Base-by-base conservation (phyloP, 2,329 filamentous ascomycete species). In the Nemania sp. region DNA sequence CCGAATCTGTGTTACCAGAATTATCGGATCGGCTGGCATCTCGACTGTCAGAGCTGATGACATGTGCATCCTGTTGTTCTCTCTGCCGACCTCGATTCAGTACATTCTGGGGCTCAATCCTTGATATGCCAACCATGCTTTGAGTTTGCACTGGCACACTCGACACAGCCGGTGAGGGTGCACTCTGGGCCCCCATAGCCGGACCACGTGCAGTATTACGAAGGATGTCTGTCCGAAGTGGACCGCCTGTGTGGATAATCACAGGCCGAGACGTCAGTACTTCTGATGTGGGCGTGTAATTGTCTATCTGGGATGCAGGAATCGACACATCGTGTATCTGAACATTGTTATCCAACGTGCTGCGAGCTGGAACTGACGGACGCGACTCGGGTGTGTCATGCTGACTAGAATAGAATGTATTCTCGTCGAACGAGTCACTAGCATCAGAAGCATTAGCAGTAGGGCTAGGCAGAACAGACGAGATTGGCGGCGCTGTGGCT, bases 321-420 rank as follows among this genome's bases (percentile, higher is more conserved):
- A 70, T 64, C 3, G 73, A 68, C 8, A 67, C 64, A 40, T 74
- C 68, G 48, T 66, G 69, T 68, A 73, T 73, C 55, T 68, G 68
- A 42, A 68, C 70, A 62, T 73, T 70, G 62, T 73, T 70, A 57
- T 69, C 72, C 55, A 72, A 71, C 56, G 69, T 68, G 63, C 69
- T 81, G 77, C 68, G 82, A 74, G 75, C 65, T 53, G 75, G 75
- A 23, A 77, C 74, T 33, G 75, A 75, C 54, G 75, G 73, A 44
- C 74, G 75, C 24, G 77, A 79, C 51, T 83, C 78, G 56, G 83
- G 82, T 60, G 91, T 96, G 70, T 92, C 89, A 77, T 92, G 87
- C 75, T 88, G 90, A 74, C 92, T 97, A 62, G 93, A 97, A 78
- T 97, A 97, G 73, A 96, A 96, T 34, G 91, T 94, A 68, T 95